phyloP scores from a whole-genome alignment of 1,284 basidiomycete genomes.

The Thecaphora thlaspeos region DNA sequence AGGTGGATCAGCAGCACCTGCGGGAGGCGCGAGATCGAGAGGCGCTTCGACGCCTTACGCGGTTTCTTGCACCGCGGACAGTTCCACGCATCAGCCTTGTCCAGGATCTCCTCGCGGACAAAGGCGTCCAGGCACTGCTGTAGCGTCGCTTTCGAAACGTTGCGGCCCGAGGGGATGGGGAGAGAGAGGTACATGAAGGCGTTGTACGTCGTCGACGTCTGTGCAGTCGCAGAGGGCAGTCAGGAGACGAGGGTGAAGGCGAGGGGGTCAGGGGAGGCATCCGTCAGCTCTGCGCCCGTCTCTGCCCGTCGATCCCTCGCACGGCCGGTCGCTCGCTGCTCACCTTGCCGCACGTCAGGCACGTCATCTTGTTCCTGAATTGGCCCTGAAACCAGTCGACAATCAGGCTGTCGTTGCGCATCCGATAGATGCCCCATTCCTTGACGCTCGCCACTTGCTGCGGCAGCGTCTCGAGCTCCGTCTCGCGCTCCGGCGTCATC shows the following conservation, averaged over 20 bases:
- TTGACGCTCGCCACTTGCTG: slow-evolving; percentile 63
- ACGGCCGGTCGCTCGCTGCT: neutral
- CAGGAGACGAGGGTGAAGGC: no score
- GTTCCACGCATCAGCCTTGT: slow-evolving; percentile 91
- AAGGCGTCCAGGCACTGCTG: slow-evolving; percentile 85
- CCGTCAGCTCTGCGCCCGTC: no score
- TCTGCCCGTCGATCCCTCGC: no score
- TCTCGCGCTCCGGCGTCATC: slow-evolving; percentile 49
- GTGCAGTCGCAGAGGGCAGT: no score
- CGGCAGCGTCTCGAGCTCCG: slow-evolving; percentile 68
- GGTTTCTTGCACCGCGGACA: slow-evolving; percentile 82
- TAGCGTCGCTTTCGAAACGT: slow-evolving; percentile 70
- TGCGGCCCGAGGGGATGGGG: slow-evolving; percentile 61
- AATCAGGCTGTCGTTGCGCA: slow-evolving; percentile 50
- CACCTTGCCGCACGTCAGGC: slow-evolving; percentile 50
- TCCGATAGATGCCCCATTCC: slow-evolving; percentile 48
- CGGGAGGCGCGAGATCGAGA: slow-evolving; percentile 86
- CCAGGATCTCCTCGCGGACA: slow-evolving; percentile 84
- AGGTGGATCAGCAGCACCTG: slow-evolving; percentile 90
- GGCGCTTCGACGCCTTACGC: slow-evolving; percentile 76
- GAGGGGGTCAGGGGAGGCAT: no score
- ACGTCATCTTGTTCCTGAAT: slow-evolving; percentile 55
- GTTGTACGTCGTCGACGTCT: slow-evolving; percentile 98
- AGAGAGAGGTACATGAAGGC: slow-evolving; percentile 58
- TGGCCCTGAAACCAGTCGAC: slow-evolving; percentile 51